Base-by-base conservation (phyloP, 2,329 filamentous ascomycete species). In the Colletotrichum brevisporum region DNA sequence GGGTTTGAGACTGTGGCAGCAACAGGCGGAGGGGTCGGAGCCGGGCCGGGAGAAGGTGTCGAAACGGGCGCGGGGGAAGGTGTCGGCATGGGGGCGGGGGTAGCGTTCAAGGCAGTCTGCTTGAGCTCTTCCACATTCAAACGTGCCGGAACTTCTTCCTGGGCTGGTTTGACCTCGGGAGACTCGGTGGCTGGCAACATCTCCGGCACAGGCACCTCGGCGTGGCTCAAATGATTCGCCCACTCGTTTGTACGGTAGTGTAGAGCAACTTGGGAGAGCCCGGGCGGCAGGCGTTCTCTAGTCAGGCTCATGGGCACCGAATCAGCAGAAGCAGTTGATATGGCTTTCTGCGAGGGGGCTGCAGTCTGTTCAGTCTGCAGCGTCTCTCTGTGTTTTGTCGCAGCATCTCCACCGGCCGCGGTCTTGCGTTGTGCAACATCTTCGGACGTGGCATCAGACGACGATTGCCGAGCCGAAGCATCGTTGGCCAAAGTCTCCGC, bases 231-330 rank as follows among this genome's bases (percentile, higher is more conserved):
- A 78, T 97, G 94, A 78, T 97, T 98, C 0, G 94, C 94, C 95
- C 95, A 98, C 81, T 98, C 95, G 72, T 97, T 97, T 2, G 94
- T 98, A 66, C 95, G 89, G 76, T 96, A 97, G 0, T 92, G 93
- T 77, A 94, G 84, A 2, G 94, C 92, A 9, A 97, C 88, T 70
- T 89, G 91, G 1, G 94, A 96, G 41, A 94, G 80, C 13, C 89
- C 89, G n/a, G 85, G 83, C 0, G 93, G 93, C 10, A 97, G 85
- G 12, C 85, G 85, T 4, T 90, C 89, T 71, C 85, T 86, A 5
- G 86, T 90, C 67, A 92, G 78, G 54, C 81, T 87, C 16, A 79
- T 79, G 8, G 82, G 78, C 15, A 81, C 80, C 2, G 86, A 86
- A 2, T 79, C 79, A 1, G 74, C 76, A 1, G 84, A 86, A 18